Conservation (phyloP, 1,284 basidiomycete species). For the Ustilago esculenta region DNA sequence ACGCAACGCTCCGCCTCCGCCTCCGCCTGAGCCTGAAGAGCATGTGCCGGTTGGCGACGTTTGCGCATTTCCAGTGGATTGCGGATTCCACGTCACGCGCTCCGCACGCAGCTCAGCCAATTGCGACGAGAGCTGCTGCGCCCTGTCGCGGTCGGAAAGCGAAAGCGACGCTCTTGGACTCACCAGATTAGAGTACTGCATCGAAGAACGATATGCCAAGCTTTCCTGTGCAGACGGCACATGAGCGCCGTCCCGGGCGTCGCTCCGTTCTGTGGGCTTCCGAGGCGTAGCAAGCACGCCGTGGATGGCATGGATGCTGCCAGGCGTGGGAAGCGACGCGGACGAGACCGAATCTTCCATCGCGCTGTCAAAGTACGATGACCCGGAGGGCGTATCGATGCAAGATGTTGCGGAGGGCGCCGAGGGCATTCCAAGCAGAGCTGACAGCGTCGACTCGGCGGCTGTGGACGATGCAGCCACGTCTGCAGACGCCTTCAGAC, state of each 20-base stretch:
- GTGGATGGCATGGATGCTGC: constrained; percentile 38
- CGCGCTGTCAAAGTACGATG: constrained; percentile 44
- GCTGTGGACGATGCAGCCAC: constrained; percentile 2
- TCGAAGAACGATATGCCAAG: constrained; percentile 14
- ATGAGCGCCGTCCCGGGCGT: neutral
- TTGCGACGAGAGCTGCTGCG: constrained; percentile 26
- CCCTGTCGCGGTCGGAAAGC: constrained; percentile 33
- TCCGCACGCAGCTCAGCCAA: constrained; percentile 31
- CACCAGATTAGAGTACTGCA: constrained; percentile 19
- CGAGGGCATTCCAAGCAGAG: constrained; percentile 42
- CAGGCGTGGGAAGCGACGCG: constrained; percentile 36
- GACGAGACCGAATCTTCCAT: constrained; percentile 36
- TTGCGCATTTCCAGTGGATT: neutral
- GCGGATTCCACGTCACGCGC: constrained; percentile 37
- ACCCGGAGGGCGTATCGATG: constrained; percentile 39
- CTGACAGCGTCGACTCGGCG: constrained; percentile 39
- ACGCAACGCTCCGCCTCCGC: constrained; percentile 36
- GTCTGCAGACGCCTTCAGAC: constrained; percentile 9
- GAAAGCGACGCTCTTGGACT: constrained; percentile 36
- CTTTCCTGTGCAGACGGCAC: constrained; percentile 9
- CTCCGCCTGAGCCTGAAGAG: constrained; percentile 8
- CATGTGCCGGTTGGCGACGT: neutral
- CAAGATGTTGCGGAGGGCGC: constrained; percentile 23
- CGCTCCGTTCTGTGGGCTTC: constrained; percentile 7
- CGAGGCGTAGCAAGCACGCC: constrained; percentile 29